Conservation (phyloP, 768 basidiomycete genomes). For the Suillus subluteus region DNA sequence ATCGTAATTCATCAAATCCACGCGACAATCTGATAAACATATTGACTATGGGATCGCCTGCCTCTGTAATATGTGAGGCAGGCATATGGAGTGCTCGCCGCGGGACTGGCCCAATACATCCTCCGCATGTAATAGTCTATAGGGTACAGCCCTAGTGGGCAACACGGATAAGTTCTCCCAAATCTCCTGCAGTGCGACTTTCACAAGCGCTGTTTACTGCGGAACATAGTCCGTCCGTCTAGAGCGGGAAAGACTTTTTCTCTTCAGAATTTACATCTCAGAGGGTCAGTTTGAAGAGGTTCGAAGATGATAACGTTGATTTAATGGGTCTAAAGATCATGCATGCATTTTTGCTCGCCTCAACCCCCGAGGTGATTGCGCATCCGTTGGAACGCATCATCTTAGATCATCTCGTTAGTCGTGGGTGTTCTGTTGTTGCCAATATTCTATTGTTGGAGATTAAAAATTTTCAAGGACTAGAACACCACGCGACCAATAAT, state of each 20-base stretch:
- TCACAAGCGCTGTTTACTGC: background rate
- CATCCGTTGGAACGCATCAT: conserved; percentile 5
- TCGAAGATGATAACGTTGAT: background rate
- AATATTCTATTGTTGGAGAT: conserved; percentile 10
- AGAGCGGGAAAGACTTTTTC: background rate
- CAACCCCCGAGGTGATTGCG: background rate
- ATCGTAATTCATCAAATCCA: conserved; percentile 63
- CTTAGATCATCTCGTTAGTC: background rate
- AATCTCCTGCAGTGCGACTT: background rate
- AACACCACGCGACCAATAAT: conserved; percentile 1
- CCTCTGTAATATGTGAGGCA: background rate
- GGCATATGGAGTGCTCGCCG: background rate
- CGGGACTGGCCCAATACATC: background rate
- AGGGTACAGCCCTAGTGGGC: background rate
- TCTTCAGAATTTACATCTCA: background rate
- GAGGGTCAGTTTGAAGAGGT: background rate
- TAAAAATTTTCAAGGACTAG: background rate
- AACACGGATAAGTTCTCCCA: background rate
- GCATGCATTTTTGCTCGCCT: background rate
- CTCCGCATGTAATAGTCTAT: background rate
- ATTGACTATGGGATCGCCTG: background rate
- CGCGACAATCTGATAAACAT: conserved; percentile 13
- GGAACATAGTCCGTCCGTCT: background rate
- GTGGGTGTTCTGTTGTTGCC: conserved; percentile 5
- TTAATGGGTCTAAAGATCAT: background rate